Conservation (phyloP, 2,329 filamentous ascomycete genomes). For the Eutypa lata region DNA sequence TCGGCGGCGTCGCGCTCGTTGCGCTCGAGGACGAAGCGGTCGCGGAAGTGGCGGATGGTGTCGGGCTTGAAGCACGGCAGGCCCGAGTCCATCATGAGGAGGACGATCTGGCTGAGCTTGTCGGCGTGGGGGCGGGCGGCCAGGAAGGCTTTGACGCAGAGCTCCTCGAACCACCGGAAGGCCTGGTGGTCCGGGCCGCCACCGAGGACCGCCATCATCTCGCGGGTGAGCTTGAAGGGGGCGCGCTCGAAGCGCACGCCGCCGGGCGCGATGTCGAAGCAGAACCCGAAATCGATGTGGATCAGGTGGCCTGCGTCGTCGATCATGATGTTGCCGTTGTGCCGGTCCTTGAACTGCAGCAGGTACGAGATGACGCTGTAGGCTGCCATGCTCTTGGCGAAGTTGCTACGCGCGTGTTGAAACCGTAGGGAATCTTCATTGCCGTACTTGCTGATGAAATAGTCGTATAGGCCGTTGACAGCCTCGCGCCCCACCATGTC, state of each 20-base stretch:
- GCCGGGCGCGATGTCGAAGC: slow-evolving; percentile 96
- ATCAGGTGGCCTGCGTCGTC: slow-evolving; percentile 96
- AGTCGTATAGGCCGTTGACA: slow-evolving; percentile 97
- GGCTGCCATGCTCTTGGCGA: slow-evolving; percentile 98
- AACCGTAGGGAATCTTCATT: slow-evolving; percentile 93
- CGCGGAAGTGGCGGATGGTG: slow-evolving; percentile 86
- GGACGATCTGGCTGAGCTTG: slow-evolving; percentile 84
- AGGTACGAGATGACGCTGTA: slow-evolving; percentile 97
- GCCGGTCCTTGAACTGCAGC: slow-evolving; percentile 96
- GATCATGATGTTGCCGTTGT: slow-evolving; percentile 99
- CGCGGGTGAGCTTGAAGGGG: slow-evolving; percentile 93
- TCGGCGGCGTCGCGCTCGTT: slow-evolving; percentile 90
- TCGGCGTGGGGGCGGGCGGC: slow-evolving; percentile 82
- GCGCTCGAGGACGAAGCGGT: slow-evolving; percentile 89
- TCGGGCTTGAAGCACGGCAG: slow-evolving; percentile 97
- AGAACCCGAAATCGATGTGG: slow-evolving; percentile 99
- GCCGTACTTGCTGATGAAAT: slow-evolving; percentile 96
- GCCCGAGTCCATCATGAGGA: slow-evolving; percentile 93
- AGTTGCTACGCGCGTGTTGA: slow-evolving; percentile 93
- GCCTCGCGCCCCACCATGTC: slow-evolving; percentile 98
- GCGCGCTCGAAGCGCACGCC: slow-evolving; percentile 97
- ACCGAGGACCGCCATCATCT: slow-evolving; percentile 99
- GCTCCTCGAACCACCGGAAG: slow-evolving; percentile 94
- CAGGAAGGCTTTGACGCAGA: slow-evolving; percentile 93
- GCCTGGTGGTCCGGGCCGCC: slow-evolving; percentile 79